Percentiles rank a stretch among this genome's conserved stretches.
phyloP scores from a whole-genome alignment of 768 basidiomycete genomes.

The Kwoniella sp. region DNA sequence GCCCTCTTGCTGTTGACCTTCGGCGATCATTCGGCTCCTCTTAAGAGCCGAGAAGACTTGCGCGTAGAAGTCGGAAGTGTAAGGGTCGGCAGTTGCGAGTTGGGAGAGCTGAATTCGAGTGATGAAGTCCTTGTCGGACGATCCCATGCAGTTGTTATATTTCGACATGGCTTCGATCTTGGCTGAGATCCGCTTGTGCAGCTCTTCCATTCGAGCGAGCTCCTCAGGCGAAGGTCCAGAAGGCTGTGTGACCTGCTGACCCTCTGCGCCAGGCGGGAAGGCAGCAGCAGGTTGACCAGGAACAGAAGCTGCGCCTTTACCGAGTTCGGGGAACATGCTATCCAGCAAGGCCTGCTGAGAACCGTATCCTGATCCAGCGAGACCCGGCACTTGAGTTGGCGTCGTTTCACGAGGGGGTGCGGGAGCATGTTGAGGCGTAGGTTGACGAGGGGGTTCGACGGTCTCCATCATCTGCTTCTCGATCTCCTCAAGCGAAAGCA shows the following conservation, averaged over 20 bases:
- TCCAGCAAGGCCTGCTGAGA: conserved; percentile 50
- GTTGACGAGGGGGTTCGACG: conserved; percentile 24
- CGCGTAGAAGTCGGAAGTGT: conserved; percentile 97
- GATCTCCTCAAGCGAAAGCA: conserved; percentile 50
- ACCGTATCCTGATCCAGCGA: conserved; percentile 41
- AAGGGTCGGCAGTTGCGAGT: conserved; percentile 94
- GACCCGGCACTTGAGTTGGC: conserved; percentile 25
- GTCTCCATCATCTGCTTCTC: conserved; percentile 50
- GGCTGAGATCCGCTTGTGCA: conserved; percentile 41
- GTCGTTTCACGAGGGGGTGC: conserved; percentile 33
- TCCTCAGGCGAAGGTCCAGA: conserved; percentile 38
- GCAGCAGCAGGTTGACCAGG: conserved; percentile 13
- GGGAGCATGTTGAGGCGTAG: conserved; percentile 17
- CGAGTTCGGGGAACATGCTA: conserved; percentile 50
- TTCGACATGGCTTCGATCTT: conserved; percentile 54
- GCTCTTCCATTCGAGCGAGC: conserved; percentile 31
- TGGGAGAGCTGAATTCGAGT: conserved; percentile 98
- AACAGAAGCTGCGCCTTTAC: conserved; percentile 16
- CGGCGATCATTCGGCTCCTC: conserved; percentile 68
- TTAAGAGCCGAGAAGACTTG: conserved; percentile 88
- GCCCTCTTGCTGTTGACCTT: conserved; percentile 60
- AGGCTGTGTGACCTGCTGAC: background rate
- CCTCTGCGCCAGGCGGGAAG: conserved; percentile 20
- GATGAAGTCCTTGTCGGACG: conserved; percentile 93
- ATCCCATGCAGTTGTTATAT: conserved; percentile 57